Base-by-base conservation (phyloP, 2,329 filamentous ascomycete genomes). In the Penicillium sp. region DNA sequence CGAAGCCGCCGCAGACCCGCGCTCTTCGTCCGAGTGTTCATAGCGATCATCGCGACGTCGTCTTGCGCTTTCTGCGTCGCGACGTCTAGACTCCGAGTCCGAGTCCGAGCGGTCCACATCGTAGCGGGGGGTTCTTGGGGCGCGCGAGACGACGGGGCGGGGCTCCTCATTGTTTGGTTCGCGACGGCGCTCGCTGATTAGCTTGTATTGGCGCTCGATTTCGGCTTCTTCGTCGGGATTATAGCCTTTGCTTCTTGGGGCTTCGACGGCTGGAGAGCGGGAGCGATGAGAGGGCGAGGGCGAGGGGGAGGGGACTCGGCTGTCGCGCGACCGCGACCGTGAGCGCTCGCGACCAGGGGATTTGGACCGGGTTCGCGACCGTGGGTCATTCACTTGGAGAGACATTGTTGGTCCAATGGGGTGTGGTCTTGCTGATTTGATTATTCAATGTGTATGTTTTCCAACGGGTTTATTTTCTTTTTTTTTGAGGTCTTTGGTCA, bases 321-420 rank as follows among this genome's bases (percentile, higher is more conserved):
- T 68, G 60, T 78, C 75, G 69, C 77, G 77, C 65, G 77, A 78
- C 53, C 72, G 72, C 65, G 77, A 78, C 53, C 72, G 72, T 46
- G 77, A 78, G 58, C 75, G 75, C 43, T 78, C 77, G 45, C 74
- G 71, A 29, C 76, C 75, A 35, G 77, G 78, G 35, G 78, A 80
- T 61, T 75, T 79, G 60, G 77, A 80, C 54, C 78, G 73, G 60
- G 73, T 74, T 56, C 78, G 76, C 62, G 74, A 75, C 67, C 75
- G 74, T 67, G 75, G 69, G 63, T 76, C 74, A 56, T 72, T 63
- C 51, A 76, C 74, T 55, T 74, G 72, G 40, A 78, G 73, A 33
- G 74, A 73, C 70, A 73, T 73, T 37, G 43, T 25, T 35, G 54
- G 55, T 60, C 52, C 57, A 61, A 41, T 48, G 57, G 50, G 23